Evolutionary conservation across 23 red algal species (phyloP).

Genomic region (Gracilariopsis chorda): DNA sequence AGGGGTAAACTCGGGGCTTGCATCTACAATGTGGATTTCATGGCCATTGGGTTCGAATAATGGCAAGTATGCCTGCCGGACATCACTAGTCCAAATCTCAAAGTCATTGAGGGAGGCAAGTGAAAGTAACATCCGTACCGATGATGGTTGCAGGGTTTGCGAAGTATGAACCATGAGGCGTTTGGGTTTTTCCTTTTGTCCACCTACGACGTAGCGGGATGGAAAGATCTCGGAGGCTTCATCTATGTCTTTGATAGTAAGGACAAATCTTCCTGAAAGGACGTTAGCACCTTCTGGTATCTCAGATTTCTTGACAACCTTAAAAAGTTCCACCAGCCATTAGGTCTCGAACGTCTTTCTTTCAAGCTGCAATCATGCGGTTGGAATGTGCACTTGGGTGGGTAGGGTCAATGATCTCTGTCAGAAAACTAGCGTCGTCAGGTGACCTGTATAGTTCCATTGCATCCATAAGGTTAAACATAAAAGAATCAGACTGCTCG

Average conservation of each 20-base stretch:
- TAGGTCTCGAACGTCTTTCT: background rate
- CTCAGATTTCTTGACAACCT: background rate
- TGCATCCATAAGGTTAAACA: background rate
- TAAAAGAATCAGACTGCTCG: background rate
- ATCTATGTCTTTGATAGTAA: background rate
- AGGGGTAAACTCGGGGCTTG: background rate
- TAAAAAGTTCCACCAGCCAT: slow-evolving; percentile 10
- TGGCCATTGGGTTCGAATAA: background rate
- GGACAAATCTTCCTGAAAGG: background rate
- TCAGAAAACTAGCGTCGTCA: slow-evolving; percentile 9
- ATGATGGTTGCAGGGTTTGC: background rate
- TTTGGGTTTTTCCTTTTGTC: slow-evolving; percentile 22
- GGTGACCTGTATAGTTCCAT: background rate
- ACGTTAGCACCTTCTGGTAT: slow-evolving; percentile 15
- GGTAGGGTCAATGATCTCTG: background rate
- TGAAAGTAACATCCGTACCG: background rate
- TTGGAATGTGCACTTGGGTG: background rate
- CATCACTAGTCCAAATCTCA: background rate
- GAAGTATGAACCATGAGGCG: background rate
- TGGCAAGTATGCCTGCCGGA: slow-evolving; percentile 28
- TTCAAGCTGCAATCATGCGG: background rate
- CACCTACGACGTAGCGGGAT: slow-evolving; percentile 18
- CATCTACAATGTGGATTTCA: background rate
- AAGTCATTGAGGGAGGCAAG: background rate
- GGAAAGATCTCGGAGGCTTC: background rate